Evolutionary conservation across 805 yeast species (phyloP), one percentile per base, ranked within the genome.

Genomic region (Yarrowia keelungensis): DNA sequence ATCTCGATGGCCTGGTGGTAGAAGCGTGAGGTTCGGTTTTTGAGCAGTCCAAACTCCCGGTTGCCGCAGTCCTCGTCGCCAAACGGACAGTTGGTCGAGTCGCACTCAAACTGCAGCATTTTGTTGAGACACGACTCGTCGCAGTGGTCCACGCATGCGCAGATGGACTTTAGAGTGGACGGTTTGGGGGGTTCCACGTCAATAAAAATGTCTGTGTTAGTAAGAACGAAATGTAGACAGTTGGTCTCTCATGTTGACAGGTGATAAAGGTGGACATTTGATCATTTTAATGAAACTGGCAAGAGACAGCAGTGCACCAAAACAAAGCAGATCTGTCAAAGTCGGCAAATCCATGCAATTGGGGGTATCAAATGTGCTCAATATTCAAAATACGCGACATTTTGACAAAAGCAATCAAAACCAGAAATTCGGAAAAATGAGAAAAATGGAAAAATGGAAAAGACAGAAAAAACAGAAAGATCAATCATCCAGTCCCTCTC

Each of bases 51-150:
- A 53, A 81, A 73, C n/a, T 75, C 75, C n/a, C 83, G 71, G 68
- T 81, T 81, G 5, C 81, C 81, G 71, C 83, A 81, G 67, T 79
- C 76, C 3, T 62, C 62, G 2, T 61, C 45, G 1, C 78, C 79
- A 53, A 75, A 72, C 0, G 77, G 75, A 71, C 83, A 81, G 69
- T 73, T 75, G 1, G 50, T 26, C 1, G 75, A 39, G 38, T 76
- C 76, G 56, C 83, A 81, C 70, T 81, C 84, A 38, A 72, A 71
- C 62, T 77, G 79, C 9, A 76, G 67, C 32, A 72, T 49, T 35
- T 77, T 71, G 36, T 81, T 81, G 42, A 74, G 70, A 70, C 83
- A 80, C 16, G 72, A 69, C 5, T 76, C 78, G 4, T 73, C 82
- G 71, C 84, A 81, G 10, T 75, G 47, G 67, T 71, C 67, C 45